Percentiles rank a stretch among this genome's conserved stretches.
phyloP scores from a whole-genome alignment of 106 monocot species.

The Chionographis japonica region DNA sequence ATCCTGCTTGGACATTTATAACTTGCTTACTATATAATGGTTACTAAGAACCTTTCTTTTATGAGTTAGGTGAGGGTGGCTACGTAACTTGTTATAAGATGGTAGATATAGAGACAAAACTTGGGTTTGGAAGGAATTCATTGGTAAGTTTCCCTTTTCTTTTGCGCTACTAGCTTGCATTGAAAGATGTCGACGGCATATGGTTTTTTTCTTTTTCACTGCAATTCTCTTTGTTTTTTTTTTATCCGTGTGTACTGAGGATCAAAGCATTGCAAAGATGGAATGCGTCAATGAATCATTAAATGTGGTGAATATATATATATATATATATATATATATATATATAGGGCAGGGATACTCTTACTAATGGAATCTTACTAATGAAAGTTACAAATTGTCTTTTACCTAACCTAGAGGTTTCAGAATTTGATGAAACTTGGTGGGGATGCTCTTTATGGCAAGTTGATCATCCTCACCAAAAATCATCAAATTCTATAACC shows the following conservation, averaged over 20 bases:
- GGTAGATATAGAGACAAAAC: slow-evolving; percentile 77
- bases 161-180: not conserved
- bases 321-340: no score
- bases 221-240: not conserved
- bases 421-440: no score
- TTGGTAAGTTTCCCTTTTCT: slow-evolving; percentile 42
- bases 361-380: no score
- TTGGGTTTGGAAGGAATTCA: slow-evolving; percentile 91
- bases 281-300: no score
- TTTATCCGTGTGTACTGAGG: not conserved
- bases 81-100: slow-evolving; percentile 88
- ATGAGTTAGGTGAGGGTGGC: slow-evolving; percentile 54
- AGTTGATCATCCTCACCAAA: no score
- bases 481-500: no score
- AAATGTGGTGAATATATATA: no score
- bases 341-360: no score
- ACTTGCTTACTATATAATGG: no score
- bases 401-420: no score
- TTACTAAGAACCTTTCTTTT: slow-evolving; percentile 3
- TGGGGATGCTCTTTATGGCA: no score
- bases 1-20: not conserved
- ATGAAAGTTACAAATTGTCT: no score
- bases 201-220: not conserved
- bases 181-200: not conserved
- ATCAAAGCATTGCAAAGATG: not conserved